Evolutionary conservation across 2,329 filamentous ascomycete genomes (phyloP).

Genomic region (Botrytis medusae): DNA sequence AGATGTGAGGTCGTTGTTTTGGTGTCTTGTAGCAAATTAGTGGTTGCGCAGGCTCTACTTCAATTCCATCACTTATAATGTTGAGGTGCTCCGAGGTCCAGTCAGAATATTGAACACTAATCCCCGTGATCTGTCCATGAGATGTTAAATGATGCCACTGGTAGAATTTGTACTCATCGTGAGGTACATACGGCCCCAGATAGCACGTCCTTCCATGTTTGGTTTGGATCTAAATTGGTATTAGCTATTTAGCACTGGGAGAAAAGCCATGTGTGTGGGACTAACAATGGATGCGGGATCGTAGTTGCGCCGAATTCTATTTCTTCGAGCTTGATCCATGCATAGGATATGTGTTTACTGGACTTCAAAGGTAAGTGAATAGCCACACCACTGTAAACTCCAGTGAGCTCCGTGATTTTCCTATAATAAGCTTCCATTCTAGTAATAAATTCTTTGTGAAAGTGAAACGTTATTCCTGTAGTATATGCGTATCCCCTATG

Average conservation of each 20-base stretch:
- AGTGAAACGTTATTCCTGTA: neutral
- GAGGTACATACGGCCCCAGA: neutral
- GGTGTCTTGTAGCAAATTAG: neutral
- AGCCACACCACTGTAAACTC: neutral
- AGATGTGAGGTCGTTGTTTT: too few relatives aligned
- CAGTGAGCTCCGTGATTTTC: neutral
- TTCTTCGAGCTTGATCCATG: neutral
- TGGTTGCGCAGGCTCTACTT: neutral
- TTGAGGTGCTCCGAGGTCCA: neutral
- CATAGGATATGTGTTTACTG: neutral
- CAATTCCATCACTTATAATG: neutral
- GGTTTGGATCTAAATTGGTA: neutral
- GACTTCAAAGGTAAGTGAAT: neutral
- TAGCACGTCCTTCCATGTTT: neutral
- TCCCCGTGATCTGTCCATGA: neutral
- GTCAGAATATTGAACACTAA: neutral
- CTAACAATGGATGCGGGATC: neutral
- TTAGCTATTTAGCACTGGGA: neutral
- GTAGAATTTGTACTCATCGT: neutral
- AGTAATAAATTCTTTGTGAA: neutral
- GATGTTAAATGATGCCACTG: neutral
- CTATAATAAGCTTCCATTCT: neutral
- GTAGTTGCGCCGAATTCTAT: neutral
- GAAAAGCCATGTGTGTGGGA: neutral
- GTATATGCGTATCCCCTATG: neutral